phyloP scores from a whole-genome alignment of 495 filamentous ascomycete species.

The Podospora didyma region DNA sequence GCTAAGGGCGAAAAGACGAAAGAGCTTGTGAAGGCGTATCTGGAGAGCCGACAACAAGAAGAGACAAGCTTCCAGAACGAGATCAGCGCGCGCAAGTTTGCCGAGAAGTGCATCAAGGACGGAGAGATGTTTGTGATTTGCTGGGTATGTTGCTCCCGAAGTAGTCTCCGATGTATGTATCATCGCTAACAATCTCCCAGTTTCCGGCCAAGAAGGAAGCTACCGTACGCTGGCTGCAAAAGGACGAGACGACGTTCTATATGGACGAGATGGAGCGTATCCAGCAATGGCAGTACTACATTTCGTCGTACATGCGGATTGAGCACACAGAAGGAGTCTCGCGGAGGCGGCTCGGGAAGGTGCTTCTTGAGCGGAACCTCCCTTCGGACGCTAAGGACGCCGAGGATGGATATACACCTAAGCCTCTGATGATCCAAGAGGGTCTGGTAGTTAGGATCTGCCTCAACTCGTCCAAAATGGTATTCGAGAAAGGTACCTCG shows the following conservation, averaged over 20 bases:
- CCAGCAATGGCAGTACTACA: constrained; percentile 84
- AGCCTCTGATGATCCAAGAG: constrained; percentile 63
- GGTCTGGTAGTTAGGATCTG: constrained; percentile 75
- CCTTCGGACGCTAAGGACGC: constrained; percentile 48
- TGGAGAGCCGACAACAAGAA: constrained; percentile 71
- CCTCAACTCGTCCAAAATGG: constrained; percentile 75
- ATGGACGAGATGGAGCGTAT: constrained; percentile 55
- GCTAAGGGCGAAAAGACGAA: constrained; percentile 80
- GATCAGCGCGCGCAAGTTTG: constrained; percentile 79
- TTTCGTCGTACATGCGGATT: constrained; percentile 80
- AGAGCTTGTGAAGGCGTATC: constrained; percentile 78
- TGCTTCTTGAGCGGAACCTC: constrained; percentile 72
- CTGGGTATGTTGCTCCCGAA: constrained; percentile 58
- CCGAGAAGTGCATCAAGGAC: constrained; percentile 81
- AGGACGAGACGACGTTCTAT: constrained; percentile 78
- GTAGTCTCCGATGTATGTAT: background rate
- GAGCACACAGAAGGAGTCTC: constrained; percentile 85
- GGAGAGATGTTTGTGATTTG: constrained; percentile 83
- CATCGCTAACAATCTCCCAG: constrained; percentile 25
- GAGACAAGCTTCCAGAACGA: constrained; percentile 81
- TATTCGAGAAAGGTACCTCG: constrained; percentile 66
- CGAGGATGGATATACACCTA: constrained; percentile 43
- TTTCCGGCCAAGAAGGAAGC: constrained; percentile 56
- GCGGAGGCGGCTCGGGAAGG: constrained; percentile 57
- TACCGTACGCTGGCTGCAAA: constrained; percentile 66